Conservation (phyloP, 768 basidiomycete genomes). For the Sporobolomyces roseus region DNA sequence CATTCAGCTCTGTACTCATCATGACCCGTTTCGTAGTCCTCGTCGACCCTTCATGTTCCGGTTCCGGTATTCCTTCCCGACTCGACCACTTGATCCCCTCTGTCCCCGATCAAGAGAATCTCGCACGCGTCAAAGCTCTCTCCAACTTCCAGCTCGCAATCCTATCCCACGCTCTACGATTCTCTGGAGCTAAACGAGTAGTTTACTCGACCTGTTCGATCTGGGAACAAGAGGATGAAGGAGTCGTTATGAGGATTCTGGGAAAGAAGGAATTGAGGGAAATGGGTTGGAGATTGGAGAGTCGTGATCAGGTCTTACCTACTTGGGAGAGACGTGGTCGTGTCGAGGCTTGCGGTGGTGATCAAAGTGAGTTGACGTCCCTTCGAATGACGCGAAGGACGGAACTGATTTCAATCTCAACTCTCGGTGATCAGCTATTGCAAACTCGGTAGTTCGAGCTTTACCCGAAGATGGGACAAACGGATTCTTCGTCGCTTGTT, state of each 20-base stretch:
- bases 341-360: conserved; percentile 58
- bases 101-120: conserved; percentile 50
- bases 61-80: conserved; percentile 48
- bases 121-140: conserved; percentile 71
- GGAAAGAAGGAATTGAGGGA: conserved; percentile 63
- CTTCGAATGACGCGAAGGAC: no score
- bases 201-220: conserved; percentile 98
- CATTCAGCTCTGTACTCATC: background rate
- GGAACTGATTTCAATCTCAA: background rate
- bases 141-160: conserved; percentile 83
- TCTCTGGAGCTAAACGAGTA: conserved; percentile 70
- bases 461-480: conserved; percentile 75
- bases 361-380: conserved; percentile 37
- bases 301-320: conserved; percentile 65
- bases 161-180: conserved; percentile 92
- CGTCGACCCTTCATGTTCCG: conserved; percentile 31
- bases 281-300: conserved; percentile 66
- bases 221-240: conserved; percentile 86
- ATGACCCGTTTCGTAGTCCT: background rate
- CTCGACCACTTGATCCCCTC: conserved; percentile 56
- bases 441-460: conserved; percentile 51
- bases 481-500: conserved; percentile 97
- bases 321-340: conserved; percentile 78
- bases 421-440: conserved; percentile 52
- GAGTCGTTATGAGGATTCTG: conserved; percentile 68